Base-by-base conservation (phyloP, 768 basidiomycete species). In the Agaricus blazei region DNA sequence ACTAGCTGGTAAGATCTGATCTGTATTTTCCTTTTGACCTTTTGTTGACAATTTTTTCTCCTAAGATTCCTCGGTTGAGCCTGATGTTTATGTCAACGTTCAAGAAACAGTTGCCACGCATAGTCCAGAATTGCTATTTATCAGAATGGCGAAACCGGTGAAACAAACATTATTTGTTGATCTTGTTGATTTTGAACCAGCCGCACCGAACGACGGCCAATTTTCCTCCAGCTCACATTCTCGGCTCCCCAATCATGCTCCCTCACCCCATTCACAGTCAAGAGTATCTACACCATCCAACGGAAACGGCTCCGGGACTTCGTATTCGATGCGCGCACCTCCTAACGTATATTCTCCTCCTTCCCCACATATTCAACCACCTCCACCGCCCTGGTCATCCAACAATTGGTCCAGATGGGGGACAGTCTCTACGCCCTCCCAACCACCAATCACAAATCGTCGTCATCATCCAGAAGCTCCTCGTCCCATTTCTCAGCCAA, bases 121-220 rank as follows among this genome's bases (percentile, higher is more conserved):
- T 66, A 88, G 85, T 73, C 87, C 81, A 61, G 83, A 84, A 19
- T 72, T 91, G 58, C 73, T 91, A 31, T 84, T 83, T 68, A 85
- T 80, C 72, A 82, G 82, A 61, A 69, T 90, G 65, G 74, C 78
- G 4, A 78, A 76, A 0, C 87, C 89, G 0, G 80, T 79, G 57
- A 80, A 75, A 3, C 81, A 78, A 56, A 89, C 88, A 1, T 62
- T 91, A 4, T 88, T 89, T 63, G 83, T 91, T 7, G 88, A 92
- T 47, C 81, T 92, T 14, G 76, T 88, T 51, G 71, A 77, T 28
- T 84, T 82, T 62, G 72, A 73, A n/a, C 80, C 82, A 28, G 83
- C 81, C 1, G 23, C 31, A 24, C 75, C 54, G 24, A 80, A 82
- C 41, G 49, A 62, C 2, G 31, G 34, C 9, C 57, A 55, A 26